Evolutionary conservation across 2,329 filamentous ascomycete genomes (phyloP).

Genomic region (Gnomoniopsis smithogilvyi): DNA sequence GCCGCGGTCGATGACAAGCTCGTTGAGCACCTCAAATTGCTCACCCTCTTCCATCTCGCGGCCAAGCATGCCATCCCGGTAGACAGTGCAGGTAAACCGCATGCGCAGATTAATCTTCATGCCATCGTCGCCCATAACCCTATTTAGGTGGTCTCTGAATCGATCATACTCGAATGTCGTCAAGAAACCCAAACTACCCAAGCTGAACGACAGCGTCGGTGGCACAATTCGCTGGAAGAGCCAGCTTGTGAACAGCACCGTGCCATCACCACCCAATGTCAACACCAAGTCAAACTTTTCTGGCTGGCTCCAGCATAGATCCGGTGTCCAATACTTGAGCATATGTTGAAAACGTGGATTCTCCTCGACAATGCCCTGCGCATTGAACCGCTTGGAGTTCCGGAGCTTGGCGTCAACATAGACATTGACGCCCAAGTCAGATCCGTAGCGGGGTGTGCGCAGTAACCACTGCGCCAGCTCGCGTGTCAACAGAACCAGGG

Average conservation of each 20-base stretch:
- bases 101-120: slow-evolving; percentile 98
- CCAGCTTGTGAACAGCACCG: slow-evolving; percentile 85
- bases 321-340: slow-evolving; percentile 94
- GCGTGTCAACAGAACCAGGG: slow-evolving; percentile 81
- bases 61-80: slow-evolving; percentile 62
- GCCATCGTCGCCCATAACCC: slow-evolving; percentile 87
- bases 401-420: slow-evolving; percentile 97
- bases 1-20: slow-evolving; percentile 95
- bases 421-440: slow-evolving; percentile 87
- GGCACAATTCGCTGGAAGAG: slow-evolving; percentile 88
- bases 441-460: slow-evolving; percentile 83
- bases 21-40: slow-evolving; percentile 97
- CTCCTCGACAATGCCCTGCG: slow-evolving; percentile 66
- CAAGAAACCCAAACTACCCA: slow-evolving; percentile 83
- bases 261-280: slow-evolving; percentile 82
- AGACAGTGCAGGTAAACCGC: slow-evolving; percentile 98
- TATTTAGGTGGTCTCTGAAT: slow-evolving; percentile 83
- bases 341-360: slow-evolving; percentile 76
- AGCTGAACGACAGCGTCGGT: slow-evolving; percentile 78
- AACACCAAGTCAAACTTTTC: slow-evolving; percentile 95
- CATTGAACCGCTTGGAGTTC: slow-evolving; percentile 83
- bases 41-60: slow-evolving; percentile 81
- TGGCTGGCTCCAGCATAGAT: slow-evolving; percentile 88
- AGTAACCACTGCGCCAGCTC: slow-evolving; percentile 88
- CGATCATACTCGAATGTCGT: slow-evolving; percentile 84